Evolutionary conservation across 495 filamentous ascomycete genomes (phyloP).

Genomic region (Chaetomium tenue): DNA sequence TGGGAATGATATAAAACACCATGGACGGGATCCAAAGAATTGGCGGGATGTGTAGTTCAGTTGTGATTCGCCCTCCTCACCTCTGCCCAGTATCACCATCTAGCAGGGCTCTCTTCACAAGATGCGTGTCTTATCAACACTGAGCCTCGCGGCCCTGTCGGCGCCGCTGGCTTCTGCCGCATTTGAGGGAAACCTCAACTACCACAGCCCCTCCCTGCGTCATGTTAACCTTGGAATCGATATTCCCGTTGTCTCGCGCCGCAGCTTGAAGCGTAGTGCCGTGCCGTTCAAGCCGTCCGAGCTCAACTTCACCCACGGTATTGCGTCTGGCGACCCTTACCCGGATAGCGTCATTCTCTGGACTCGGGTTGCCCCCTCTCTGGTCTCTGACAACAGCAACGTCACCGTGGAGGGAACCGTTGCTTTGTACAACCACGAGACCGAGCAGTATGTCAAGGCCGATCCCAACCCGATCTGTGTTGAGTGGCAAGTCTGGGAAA

Average conservation of each 20-base stretch:
- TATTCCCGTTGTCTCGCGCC: constrained; percentile 43
- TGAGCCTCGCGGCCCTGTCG: constrained; percentile 17
- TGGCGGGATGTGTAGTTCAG: background rate
- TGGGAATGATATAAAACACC: background rate
- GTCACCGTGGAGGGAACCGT: constrained; percentile 54
- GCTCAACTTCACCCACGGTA: constrained; percentile 31
- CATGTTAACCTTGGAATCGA: constrained; percentile 52
- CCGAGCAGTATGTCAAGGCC: constrained; percentile 48
- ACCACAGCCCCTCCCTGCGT: constrained; percentile 57
- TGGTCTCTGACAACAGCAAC: constrained; percentile 53
- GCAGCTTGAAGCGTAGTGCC: constrained; percentile 51
- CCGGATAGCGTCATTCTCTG: constrained; percentile 62
- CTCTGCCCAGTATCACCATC: background rate
- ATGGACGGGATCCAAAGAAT: background rate
- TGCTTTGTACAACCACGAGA: constrained; percentile 57
- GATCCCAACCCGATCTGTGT: constrained; percentile 60
- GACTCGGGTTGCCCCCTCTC: constrained; percentile 57
- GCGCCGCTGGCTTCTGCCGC: constrained; percentile 16
- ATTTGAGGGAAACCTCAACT: constrained; percentile 56
- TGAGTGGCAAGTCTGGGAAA: constrained; percentile 43
- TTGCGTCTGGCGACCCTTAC: constrained; percentile 65
- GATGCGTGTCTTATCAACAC: constrained; percentile 1
- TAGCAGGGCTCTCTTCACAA: background rate
- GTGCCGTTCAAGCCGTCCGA: constrained; percentile 51
- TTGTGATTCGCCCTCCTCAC: background rate